Conservation (phyloP, 768 basidiomycete genomes). For the Boletus subcaerulescens region DNA sequence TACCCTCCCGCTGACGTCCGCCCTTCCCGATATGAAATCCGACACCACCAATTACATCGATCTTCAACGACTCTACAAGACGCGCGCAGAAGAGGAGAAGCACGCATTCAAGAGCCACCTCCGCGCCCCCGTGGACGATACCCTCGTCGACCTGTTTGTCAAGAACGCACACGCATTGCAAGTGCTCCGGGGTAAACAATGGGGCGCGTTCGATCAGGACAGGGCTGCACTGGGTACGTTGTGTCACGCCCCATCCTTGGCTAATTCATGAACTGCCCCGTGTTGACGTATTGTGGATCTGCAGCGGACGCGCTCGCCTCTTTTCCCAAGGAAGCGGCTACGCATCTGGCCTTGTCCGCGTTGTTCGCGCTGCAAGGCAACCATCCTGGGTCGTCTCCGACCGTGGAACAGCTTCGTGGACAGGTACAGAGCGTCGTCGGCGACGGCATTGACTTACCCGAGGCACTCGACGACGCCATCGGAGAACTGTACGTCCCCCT, state of each 20-base stretch:
- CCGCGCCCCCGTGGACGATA: constrained; percentile 45
- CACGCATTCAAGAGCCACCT: constrained; percentile 49
- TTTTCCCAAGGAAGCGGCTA: constrained; percentile 55
- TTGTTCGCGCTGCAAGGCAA: constrained; percentile 35
- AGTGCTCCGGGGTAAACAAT: constrained; percentile 59
- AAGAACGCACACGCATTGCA: constrained; percentile 77
- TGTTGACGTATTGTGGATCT: constrained; percentile 1
- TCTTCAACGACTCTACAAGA: constrained; percentile 83
- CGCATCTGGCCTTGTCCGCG: constrained; percentile 74
- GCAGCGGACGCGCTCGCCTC: constrained; percentile 41
- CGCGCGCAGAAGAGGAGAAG: constrained; percentile 70
- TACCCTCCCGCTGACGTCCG: constrained; percentile 77
- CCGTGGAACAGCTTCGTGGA: constrained; percentile 49
- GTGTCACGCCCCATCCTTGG: no score
- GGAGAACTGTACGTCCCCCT: constrained; percentile 69
- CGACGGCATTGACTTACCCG: constrained; percentile 46
- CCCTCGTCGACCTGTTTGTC: constrained; percentile 66
- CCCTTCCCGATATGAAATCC: constrained; percentile 95
- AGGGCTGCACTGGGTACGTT: constrained; percentile 46
- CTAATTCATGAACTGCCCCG: background rate
- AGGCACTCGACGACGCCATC: constrained; percentile 55
- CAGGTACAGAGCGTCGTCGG: constrained; percentile 53
- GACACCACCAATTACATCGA: constrained; percentile 80
- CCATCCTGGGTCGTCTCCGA: constrained; percentile 36
- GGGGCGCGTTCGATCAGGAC: constrained; percentile 55